Evolutionary conservation across 129 eudicot species (phyloP).

Genomic region (Lonicera japonica): DNA sequence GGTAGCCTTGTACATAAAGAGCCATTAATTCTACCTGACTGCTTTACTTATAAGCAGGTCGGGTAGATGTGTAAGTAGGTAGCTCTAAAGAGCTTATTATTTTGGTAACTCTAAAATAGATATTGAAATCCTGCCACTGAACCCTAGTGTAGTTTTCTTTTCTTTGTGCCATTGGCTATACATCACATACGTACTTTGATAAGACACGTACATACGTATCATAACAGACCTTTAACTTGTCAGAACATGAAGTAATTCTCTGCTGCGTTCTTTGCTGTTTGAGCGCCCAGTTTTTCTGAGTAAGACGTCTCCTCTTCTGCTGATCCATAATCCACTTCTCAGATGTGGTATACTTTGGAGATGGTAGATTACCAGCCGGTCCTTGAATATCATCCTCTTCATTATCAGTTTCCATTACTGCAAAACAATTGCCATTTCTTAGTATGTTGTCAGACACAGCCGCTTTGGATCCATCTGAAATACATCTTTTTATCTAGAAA

Average conservation of each 20-base stretch:
- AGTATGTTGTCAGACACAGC: constrained; percentile 9
- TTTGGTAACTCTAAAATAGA: too few relatives aligned
- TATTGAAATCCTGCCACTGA: neutral
- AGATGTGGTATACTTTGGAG: constrained; percentile 61
- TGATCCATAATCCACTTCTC: constrained; percentile 81
- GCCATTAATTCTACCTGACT: too few relatives aligned
- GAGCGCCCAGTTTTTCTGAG: constrained; percentile 52
- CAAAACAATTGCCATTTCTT: constrained; percentile 16
- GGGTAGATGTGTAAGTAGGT: too few relatives aligned
- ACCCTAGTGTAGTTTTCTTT: too few relatives aligned
- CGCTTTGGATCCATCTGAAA: constrained; percentile 20
- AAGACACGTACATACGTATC: too few relatives aligned
- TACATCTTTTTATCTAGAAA: too few relatives aligned
- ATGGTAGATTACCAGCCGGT: constrained; percentile 34
- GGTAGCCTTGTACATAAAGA: too few relatives aligned
- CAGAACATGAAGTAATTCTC: constrained; percentile 62
- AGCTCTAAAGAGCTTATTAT: too few relatives aligned
- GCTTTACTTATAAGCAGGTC: too few relatives aligned
- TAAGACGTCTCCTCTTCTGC: constrained; percentile 60
- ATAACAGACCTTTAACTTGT: constrained; percentile 67
- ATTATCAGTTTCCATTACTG: constrained; percentile 33
- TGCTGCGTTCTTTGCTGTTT: constrained; percentile 79
- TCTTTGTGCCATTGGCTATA: too few relatives aligned
- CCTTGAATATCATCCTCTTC: constrained; percentile 44
- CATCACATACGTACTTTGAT: too few relatives aligned